Conservation (phyloP, 169 alveolate species). For the Theileria equi region DNA sequence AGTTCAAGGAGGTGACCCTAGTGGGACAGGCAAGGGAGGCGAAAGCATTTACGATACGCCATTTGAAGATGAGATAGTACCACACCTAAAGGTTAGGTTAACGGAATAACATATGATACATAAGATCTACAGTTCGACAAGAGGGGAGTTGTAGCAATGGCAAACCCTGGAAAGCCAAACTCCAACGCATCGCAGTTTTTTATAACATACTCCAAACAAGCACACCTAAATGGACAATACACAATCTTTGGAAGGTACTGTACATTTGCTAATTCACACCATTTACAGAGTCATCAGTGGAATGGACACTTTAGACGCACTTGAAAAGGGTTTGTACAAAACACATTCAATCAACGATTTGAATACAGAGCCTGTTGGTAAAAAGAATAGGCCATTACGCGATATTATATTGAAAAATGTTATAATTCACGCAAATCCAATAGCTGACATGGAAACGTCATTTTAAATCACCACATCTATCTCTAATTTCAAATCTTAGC, state of each 20-base stretch:
- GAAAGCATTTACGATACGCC: slow-evolving; percentile 93
- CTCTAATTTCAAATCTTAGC: not conserved
- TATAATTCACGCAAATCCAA: slow-evolving; percentile 86
- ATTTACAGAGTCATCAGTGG: slow-evolving; percentile 85
- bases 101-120: no score
- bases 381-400: slow-evolving; percentile 76
- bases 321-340: slow-evolving; percentile 76
- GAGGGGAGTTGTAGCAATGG: slow-evolving; percentile 89
- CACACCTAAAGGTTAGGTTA: slow-evolving; percentile 85
- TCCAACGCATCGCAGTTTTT: slow-evolving; percentile 91
- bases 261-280: not conserved
- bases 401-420: slow-evolving; percentile 74
- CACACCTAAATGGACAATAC: slow-evolving; percentile 88
- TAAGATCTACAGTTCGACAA: slow-evolving; percentile 84
- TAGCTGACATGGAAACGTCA: slow-evolving; percentile 79
- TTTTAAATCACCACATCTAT: not conserved
- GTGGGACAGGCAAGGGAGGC: slow-evolving; percentile 97
- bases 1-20: slow-evolving; percentile 98
- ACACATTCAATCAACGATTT: not conserved
- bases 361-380: slow-evolving; percentile 76
- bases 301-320: slow-evolving; percentile 84
- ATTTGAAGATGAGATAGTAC: slow-evolving; percentile 94
- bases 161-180: slow-evolving; percentile 85
- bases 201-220: slow-evolving; percentile 87
- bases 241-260: slow-evolving; percentile 85